Conservation (phyloP, 1,284 basidiomycete genomes). For the Cryptococcus depauperatus region DNA sequence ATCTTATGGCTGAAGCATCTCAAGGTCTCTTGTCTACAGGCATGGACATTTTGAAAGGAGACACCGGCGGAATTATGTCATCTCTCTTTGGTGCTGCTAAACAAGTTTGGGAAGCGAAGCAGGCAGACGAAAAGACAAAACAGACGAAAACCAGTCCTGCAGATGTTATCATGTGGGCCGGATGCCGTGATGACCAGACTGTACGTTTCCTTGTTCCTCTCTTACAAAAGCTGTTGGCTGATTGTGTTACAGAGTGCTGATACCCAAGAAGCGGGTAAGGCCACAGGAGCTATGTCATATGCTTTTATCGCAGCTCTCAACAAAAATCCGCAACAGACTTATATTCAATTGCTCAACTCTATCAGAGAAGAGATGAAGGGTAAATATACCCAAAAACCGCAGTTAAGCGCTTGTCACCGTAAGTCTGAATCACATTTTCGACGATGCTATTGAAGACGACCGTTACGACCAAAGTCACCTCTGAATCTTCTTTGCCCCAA, state of each 20-base stretch:
- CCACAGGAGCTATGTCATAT: slow-evolving; percentile 70
- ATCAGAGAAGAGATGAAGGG: no score
- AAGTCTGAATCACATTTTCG: slow-evolving; percentile 51
- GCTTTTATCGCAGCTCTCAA: slow-evolving; percentile 5
- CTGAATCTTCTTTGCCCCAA: slow-evolving; percentile 25
- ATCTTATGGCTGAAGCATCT: slow-evolving; percentile 67
- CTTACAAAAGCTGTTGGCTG: background rate
- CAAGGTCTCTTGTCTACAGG: slow-evolving; percentile 55
- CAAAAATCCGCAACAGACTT: slow-evolving; percentile 52
- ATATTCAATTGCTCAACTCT: slow-evolving; percentile 57
- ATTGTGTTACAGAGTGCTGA: slow-evolving; percentile 53
- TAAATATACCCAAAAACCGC: slow-evolving; percentile 63
- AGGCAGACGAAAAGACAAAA: slow-evolving; percentile 57
- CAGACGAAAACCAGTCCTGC: slow-evolving; percentile 71
- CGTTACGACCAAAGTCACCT: slow-evolving; percentile 61
- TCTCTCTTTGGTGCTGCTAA: slow-evolving; percentile 37
- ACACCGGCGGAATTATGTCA: slow-evolving; percentile 62
- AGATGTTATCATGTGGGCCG: slow-evolving; percentile 61
- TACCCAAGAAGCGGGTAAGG: slow-evolving; percentile 66
- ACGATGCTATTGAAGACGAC: slow-evolving; percentile 77
- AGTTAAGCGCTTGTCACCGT: slow-evolving; percentile 70
- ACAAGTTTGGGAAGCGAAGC: slow-evolving; percentile 46
- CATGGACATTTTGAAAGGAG: slow-evolving; percentile 50
- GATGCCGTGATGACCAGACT: slow-evolving; percentile 86
- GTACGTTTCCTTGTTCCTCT: slow-evolving; percentile 43